Evolutionary conservation across 1,284 basidiomycete genomes (phyloP).

Genomic region (Rhodotorula sp.): DNA sequence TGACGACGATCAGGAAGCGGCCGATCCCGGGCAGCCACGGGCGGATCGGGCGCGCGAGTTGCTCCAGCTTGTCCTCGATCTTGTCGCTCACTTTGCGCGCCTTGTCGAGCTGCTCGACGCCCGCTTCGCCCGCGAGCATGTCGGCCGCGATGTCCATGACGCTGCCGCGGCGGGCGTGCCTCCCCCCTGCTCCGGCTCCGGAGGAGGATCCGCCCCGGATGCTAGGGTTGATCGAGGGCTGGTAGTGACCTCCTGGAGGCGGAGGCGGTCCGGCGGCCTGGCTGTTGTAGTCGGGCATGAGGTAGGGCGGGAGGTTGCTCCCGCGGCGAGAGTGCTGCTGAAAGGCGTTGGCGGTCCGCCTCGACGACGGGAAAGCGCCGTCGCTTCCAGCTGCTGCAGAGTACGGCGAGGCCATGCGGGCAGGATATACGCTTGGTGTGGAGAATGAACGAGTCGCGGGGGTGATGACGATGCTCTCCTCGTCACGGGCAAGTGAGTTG

Average conservation of each 20-base stretch:
- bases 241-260: background rate
- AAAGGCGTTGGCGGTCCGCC: conserved; percentile 2
- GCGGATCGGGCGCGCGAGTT: conserved; percentile 87
- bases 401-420: background rate
- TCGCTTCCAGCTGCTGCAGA: background rate
- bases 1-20: conserved; percentile 95
- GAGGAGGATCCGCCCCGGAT: background rate
- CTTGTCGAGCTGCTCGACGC: conserved; percentile 63
- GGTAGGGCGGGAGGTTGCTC: conserved; percentile 23
- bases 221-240: background rate
- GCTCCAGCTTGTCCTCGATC: conserved; percentile 88
- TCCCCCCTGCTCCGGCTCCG: background rate
- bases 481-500: no score
- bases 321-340: conserved; percentile 13
- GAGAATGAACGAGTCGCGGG: background rate
- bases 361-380: background rate
- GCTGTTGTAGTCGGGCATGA: conserved; percentile 3
- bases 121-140: conserved; percentile 50
- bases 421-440: background rate
- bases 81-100: conserved; percentile 69
- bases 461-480: background rate
- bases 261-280: background rate
- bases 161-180: conserved; percentile 27
- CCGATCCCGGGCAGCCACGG: conserved; percentile 94
- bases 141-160: conserved; percentile 51